A percentile compares a stretch with the other conserved stretches of the same genome.
Conservation (phyloP, 129 eudicot species). For the Flaveria linearis region DNA sequence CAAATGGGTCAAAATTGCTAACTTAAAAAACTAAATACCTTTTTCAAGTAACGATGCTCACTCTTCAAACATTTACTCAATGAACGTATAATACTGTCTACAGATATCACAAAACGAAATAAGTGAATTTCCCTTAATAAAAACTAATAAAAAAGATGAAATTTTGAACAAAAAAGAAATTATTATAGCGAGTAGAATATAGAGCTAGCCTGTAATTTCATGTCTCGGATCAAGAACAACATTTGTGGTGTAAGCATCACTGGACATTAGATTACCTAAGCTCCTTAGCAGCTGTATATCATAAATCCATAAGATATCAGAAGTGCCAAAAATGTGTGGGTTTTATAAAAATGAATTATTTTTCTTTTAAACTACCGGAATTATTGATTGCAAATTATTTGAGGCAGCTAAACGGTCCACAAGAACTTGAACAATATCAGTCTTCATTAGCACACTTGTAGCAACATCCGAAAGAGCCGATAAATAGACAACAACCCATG, state of each 20-base stretch:
- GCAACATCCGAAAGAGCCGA: constrained; percentile 84
- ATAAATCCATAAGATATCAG: background rate
- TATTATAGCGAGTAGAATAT: constrained; percentile 8
- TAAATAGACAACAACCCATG: constrained; percentile 94
- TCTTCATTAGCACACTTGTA: constrained; percentile 66
- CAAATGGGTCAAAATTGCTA: background rate
- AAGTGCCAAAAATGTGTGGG: background rate
- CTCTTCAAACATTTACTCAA: constrained; percentile 72
- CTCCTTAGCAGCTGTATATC: constrained; percentile 70
- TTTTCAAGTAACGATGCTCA: constrained; percentile 88
- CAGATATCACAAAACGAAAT: constrained; percentile 19
- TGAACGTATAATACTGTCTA: constrained; percentile 67
- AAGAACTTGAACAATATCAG: constrained; percentile 69
- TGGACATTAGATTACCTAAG: constrained; percentile 90
- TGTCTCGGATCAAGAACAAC: constrained; percentile 62
- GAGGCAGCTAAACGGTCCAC: constrained; percentile 74
- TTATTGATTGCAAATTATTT: constrained; percentile 74
- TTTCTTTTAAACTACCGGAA: constrained; percentile 61
- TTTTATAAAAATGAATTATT: background rate
- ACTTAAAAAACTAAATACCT: constrained; percentile 45
- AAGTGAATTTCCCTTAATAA: background rate
- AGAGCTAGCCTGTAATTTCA: constrained; percentile 75
- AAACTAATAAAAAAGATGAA: background rate
- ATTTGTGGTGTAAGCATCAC: constrained; percentile 66
- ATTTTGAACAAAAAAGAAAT: background rate